Base-by-base conservation (phyloP, 192 early-diverging fungal genomes). In the Coemansia sp. region DNA sequence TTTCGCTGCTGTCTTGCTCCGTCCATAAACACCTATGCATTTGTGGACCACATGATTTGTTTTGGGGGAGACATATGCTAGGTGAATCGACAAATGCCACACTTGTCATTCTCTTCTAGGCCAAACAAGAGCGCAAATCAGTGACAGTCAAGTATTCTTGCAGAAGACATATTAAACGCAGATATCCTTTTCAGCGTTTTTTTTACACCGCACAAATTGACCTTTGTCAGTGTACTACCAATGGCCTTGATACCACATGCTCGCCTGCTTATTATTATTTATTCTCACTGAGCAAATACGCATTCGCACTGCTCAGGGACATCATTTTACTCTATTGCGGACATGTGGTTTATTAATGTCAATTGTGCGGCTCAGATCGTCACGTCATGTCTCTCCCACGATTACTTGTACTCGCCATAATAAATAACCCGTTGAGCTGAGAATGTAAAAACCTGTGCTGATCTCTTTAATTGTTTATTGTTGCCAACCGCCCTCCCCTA, bases 21-120 rank as follows among this genome's bases (percentile, higher is more conserved):
- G 6, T 45, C 11, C 41, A 45, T 12, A 45, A 45, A 45, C 41
- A 45, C 41, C 5, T 12, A 45, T 45, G 41, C 41, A 45, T 12
- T n/a, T 16, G 4, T n/a, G 41, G 14, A 45, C 49, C 49, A 51
- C 49, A 51, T 51, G 49, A 51, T 51, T 51, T 17, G 22, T 51
- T 17, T 51, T 51, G 49, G 49, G 49, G 49, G 49, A 22, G 16
- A 17, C 49, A 51, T 19, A 23, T 17, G 49, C 22, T 6, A 23
- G 22, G 8, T 17, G 49, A 23, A 17, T 22, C 22, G 49, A 8
- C n/a, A 19, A 51, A 23, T 22, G 19, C 9, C 19, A 51, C n/a
- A 51, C 8, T 51, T 7, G 19, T 5, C 49, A 10, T 23, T 23
- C 1, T 51, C 22, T 51, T 17, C 22, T 23, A 9, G 22, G 12